phyloP scores from a whole-genome alignment of 495 filamentous ascomycete genomes.

The Tuber calosporum region DNA sequence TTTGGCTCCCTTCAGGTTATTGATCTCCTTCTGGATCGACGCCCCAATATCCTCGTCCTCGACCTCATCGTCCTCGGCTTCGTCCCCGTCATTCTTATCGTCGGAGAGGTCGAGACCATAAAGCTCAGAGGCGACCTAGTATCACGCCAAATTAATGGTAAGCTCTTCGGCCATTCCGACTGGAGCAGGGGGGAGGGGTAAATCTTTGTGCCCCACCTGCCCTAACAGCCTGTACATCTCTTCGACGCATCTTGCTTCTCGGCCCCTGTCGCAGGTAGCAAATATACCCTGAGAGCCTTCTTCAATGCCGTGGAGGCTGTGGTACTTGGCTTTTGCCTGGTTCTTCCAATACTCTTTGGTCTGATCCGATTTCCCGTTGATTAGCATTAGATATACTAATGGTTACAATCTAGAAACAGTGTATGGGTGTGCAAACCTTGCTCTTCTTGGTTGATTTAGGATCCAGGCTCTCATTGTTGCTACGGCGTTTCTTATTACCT shows the following conservation, averaged over 20 bases:
- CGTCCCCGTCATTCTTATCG: slow-evolving; percentile 45
- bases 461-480: slow-evolving; percentile 15
- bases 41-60: slow-evolving; percentile 66
- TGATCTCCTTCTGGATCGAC: slow-evolving; percentile 71
- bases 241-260: slow-evolving; percentile 66
- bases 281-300: slow-evolving; percentile 80
- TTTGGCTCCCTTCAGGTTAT: slow-evolving; percentile 52
- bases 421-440: slow-evolving; percentile 20
- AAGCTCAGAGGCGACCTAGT: slow-evolving; percentile 46
- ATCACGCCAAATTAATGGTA: slow-evolving; percentile 47
- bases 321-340: slow-evolving; percentile 31
- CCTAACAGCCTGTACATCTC: slow-evolving; percentile 70
- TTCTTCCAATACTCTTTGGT: slow-evolving; percentile 32
- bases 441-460: slow-evolving; percentile 34
- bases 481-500: slow-evolving; percentile 27
- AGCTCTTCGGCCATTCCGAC: slow-evolving; percentile 9
- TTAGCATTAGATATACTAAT: slow-evolving; percentile 4
- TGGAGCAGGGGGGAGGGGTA: background rate
- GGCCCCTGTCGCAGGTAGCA: slow-evolving; percentile 74
- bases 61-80: slow-evolving; percentile 39
- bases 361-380: slow-evolving; percentile 1
- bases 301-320: slow-evolving; percentile 48
- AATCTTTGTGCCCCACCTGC: slow-evolving; percentile 49
- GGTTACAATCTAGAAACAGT: background rate
- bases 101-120: slow-evolving; percentile 49